Conservation (phyloP, 805 yeast species). For the Lachancea sp. region DNA sequence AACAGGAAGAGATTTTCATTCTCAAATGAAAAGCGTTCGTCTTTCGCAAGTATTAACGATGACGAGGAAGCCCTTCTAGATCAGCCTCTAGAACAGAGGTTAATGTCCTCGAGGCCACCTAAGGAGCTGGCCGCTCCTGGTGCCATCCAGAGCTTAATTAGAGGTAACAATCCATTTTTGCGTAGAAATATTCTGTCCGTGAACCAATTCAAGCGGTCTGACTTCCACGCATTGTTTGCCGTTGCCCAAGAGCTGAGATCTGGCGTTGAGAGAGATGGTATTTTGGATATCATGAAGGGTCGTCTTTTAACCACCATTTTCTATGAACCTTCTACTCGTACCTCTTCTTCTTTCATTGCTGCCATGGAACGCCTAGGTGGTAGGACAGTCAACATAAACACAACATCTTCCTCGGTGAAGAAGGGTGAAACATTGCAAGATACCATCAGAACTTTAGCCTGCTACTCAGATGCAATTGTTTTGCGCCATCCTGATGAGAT, state of each 20-base stretch:
- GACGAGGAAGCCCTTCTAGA: slow-evolving; percentile 53
- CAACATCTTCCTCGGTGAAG: slow-evolving; percentile 86
- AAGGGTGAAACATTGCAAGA: slow-evolving; percentile 98
- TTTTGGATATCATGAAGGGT: slow-evolving; percentile 82
- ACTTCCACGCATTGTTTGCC: slow-evolving; percentile 86
- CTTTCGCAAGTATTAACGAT: slow-evolving; percentile 34
- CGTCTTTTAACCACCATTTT: slow-evolving; percentile 90
- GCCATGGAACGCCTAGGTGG: slow-evolving; percentile 99
- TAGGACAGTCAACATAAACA: slow-evolving; percentile 81
- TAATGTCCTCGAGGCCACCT: slow-evolving; percentile 69
- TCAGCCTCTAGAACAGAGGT: slow-evolving; percentile 40
- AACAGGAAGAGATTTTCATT: slow-evolving; percentile 46
- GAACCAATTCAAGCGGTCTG: slow-evolving; percentile 77
- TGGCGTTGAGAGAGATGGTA: slow-evolving; percentile 95
- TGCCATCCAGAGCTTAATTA: slow-evolving; percentile 69
- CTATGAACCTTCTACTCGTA: slow-evolving; percentile 97
- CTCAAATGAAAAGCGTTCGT: slow-evolving; percentile 37
- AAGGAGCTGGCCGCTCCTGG: slow-evolving; percentile 69
- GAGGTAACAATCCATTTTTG: slow-evolving; percentile 82
- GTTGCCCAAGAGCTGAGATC: slow-evolving; percentile 98
- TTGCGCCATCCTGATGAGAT: slow-evolving; percentile 93
- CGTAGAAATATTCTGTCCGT: slow-evolving; percentile 86
- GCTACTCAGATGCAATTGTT: slow-evolving; percentile 95
- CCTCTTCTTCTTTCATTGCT: slow-evolving; percentile 94
- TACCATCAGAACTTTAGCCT: slow-evolving; percentile 88